These are phyloP conservation scores for Trametes maxima DNA, from an alignment of 768 basidiomycete genomes.

Conservation along the genomic window DNA sequence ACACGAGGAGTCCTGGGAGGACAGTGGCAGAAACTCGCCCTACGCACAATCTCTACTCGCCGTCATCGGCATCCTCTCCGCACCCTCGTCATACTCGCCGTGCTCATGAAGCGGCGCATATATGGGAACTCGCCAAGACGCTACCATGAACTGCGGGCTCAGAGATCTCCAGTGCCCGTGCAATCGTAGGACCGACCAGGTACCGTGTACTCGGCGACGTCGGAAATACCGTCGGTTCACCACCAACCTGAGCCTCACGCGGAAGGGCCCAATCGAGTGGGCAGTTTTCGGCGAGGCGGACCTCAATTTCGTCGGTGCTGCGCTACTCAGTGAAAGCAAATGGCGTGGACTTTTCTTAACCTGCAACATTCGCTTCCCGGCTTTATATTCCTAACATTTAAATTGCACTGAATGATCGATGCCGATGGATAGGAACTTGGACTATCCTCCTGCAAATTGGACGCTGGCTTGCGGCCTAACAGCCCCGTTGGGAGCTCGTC, in stretches of 20 bases:
- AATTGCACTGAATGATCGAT: too few species aligned
- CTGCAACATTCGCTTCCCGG: too few species aligned
- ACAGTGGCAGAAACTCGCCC: background rate
- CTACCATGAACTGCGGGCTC: too few species aligned
- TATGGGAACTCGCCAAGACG: background rate
- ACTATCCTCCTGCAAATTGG: too few species aligned
- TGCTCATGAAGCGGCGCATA: background rate
- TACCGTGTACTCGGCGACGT: background rate
- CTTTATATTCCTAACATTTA: too few species aligned
- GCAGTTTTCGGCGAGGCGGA: background rate
- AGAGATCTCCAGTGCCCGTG: background rate
- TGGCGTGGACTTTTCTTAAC: too few species aligned
- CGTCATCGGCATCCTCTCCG: slow-evolving; percentile 1
- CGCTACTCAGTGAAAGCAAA: background rate
- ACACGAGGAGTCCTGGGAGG: background rate
- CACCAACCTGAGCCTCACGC: background rate
- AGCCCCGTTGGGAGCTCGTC: too few species aligned
- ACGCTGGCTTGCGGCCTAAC: too few species aligned
- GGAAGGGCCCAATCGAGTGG: background rate
- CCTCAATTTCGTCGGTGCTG: background rate
- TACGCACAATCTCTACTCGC: background rate
- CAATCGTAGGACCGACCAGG: background rate
- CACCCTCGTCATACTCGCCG: background rate
- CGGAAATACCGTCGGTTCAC: background rate
- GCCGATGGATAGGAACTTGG: too few species aligned